Evolutionary conservation across 371 early-diverging fungal genomes (phyloP).

Genomic region (Rhizomucor pusillus): DNA sequence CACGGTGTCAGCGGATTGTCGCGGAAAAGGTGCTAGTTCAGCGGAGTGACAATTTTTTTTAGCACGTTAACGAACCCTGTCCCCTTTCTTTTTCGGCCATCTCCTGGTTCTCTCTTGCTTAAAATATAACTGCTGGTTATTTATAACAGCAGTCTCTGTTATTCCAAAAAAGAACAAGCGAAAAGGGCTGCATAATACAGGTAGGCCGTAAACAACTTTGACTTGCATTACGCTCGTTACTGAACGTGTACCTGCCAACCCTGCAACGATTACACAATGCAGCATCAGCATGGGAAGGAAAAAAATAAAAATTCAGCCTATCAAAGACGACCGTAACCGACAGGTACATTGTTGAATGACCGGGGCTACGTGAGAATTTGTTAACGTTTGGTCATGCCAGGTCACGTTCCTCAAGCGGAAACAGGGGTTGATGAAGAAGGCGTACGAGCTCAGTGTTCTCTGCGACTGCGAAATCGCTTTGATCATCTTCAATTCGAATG

Average conservation of each 20-base stretch:
- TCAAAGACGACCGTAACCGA: slow-evolving; percentile 27
- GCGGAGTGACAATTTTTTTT: too few relatives aligned
- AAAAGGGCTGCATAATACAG: slow-evolving; percentile 13
- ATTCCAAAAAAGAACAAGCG: slow-evolving; percentile 15
- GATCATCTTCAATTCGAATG: slow-evolving; percentile 89
- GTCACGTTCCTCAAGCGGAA: slow-evolving; percentile 97
- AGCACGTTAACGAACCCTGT: too few relatives aligned
- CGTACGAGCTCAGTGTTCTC: slow-evolving; percentile 95
- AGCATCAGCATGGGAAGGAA: too few relatives aligned
- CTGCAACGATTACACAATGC: too few relatives aligned
- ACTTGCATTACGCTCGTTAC: too few relatives aligned
- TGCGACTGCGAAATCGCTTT: slow-evolving; percentile 97
- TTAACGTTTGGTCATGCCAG: slow-evolving; percentile 23
- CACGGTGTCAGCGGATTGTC: too few relatives aligned
- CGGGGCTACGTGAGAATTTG: background rate
- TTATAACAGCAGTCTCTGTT: slow-evolving; percentile 6
- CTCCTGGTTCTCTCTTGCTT: slow-evolving; percentile 2
- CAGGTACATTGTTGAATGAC: slow-evolving; percentile 26
- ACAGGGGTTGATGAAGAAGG: slow-evolving; percentile 99
- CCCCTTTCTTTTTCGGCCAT: background rate
- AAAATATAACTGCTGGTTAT: slow-evolving; percentile 12
- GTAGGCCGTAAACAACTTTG: too few relatives aligned
- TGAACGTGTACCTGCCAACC: too few relatives aligned
- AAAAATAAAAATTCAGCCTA: slow-evolving; percentile 31
- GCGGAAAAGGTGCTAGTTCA: too few relatives aligned